A percentile compares a stretch with the other conserved stretches of the same genome.
Conservation (phyloP, 306 rosid species). For the Vigna unguiculata region DNA sequence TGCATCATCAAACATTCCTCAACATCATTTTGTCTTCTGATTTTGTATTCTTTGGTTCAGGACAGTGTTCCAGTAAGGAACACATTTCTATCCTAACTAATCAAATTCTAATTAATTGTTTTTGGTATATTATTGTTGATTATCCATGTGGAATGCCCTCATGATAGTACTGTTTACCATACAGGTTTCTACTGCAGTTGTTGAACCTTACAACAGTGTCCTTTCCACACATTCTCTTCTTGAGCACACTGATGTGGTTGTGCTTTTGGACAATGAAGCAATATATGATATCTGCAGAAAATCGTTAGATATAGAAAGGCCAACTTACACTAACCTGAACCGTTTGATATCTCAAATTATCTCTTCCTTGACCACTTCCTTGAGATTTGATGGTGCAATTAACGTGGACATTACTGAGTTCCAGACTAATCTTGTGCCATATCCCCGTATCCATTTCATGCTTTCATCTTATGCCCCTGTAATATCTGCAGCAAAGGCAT, state of each 20-base stretch:
- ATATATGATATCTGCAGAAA: conserved; percentile 80
- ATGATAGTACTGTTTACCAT: conserved; percentile 27
- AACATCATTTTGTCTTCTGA: background rate
- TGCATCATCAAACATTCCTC: conserved; percentile 28
- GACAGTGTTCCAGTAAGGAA: background rate
- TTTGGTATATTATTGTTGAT: background rate
- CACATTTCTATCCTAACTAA: background rate
- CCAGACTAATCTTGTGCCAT: conserved; percentile 83
- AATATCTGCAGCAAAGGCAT: conserved; percentile 75
- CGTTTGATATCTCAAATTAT: conserved; percentile 75
- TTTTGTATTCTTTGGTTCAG: background rate
- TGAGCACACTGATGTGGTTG: conserved; percentile 82
- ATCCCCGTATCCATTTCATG: conserved; percentile 88
- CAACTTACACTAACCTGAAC: conserved; percentile 73
- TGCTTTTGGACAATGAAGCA: conserved; percentile 85
- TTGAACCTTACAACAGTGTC: conserved; percentile 87
- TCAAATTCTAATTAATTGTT: background rate
- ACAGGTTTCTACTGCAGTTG: conserved; percentile 87
- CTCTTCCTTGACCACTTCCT: conserved; percentile 82
- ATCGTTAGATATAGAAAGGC: conserved; percentile 81
- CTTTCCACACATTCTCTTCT: conserved; percentile 84
- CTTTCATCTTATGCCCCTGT: conserved; percentile 85
- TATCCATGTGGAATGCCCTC: conserved; percentile 27
- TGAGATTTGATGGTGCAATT: conserved; percentile 85
- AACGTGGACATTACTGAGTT: conserved; percentile 82